Evolutionary conservation across 495 filamentous ascomycete genomes (phyloP), one percentile per base, ranked within the genome.

Genomic region (Gamarada debralockiae): DNA sequence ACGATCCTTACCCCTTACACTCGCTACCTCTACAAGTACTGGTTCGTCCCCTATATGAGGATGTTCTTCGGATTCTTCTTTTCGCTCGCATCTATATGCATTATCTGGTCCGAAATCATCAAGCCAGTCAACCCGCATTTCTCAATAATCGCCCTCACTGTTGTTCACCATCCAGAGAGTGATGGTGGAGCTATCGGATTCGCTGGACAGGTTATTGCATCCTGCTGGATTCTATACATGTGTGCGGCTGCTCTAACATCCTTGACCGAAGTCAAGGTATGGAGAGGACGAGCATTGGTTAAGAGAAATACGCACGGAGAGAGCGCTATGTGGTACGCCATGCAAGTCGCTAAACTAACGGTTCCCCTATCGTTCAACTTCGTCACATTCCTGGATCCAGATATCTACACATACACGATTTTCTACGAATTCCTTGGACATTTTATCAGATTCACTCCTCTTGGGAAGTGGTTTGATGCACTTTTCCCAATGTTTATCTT

Each of bases 331-430:
- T 98, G 93, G 89, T 98, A 96, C 68, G 85, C 90, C 9, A 82
- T 85, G 24, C 88, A 96, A 57, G 87, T 96, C 23, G 92, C 93
- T 8, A 84, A 87, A 46, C 78, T 98, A 25, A 95, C 88, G 27
- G 90, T 97, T 3, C 93, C 93, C 2, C 77, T 97, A 15, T 83
- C 89, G 17, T 97, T 95, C 76, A 97, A 98, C 67, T 97, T 98
- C 63, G 78, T 95, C 65, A 95, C 91, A 3, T 91, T 97, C 59
- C 65, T 96, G 17, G 83, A 85, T 6, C 77, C 70, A 20, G 70
- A 67, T 5, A 73, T 92, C 29, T 89, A 87, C 60, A 64, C 74
- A 36, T 65, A 75, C 33, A 96, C 90, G 8, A 81, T 85, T 0
- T 98, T 96, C 69, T 93, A 95, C 64, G 65, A 79, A 27, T 95